A percentile compares a stretch with the other conserved stretches of the same genome.
Evolutionary conservation across 1,284 basidiomycete species (phyloP).

Genomic region (Chondrostereum purpureum): DNA sequence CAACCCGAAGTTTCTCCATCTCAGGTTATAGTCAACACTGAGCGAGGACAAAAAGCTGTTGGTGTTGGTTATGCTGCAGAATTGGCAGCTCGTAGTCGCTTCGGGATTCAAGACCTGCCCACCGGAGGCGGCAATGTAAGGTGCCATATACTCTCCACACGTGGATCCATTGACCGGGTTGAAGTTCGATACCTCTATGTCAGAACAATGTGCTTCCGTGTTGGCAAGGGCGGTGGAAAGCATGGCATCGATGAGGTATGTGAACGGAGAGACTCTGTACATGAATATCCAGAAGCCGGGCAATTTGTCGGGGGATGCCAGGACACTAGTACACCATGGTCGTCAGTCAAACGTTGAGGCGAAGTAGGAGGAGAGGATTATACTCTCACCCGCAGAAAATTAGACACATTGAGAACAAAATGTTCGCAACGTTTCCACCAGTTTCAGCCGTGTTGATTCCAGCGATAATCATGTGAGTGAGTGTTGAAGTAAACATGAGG

Average conservation of each 20-base stretch:
- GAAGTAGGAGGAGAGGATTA: background rate
- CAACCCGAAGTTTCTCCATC: slow-evolving; percentile 62
- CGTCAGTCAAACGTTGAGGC: slow-evolving; percentile 12
- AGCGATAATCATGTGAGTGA: slow-evolving; percentile 31
- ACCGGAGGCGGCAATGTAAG: slow-evolving; percentile 46
- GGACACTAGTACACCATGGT: slow-evolving; percentile 39
- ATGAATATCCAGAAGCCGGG: slow-evolving; percentile 60
- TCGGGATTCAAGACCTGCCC: slow-evolving; percentile 65
- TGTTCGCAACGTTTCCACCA: slow-evolving; percentile 20
- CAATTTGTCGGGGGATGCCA: slow-evolving; percentile 43
- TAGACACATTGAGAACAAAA: slow-evolving; percentile 24
- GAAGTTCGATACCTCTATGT: slow-evolving; percentile 36
- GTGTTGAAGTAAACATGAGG: slow-evolving; percentile 8
- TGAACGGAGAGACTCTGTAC: slow-evolving; percentile 73
- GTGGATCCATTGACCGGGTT: slow-evolving; percentile 57
- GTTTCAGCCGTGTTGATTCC: slow-evolving; percentile 34
- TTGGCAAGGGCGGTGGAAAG: slow-evolving; percentile 24
- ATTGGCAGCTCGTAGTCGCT: slow-evolving; percentile 46
- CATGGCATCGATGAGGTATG: slow-evolving; percentile 48
- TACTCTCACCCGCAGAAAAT: slow-evolving; percentile 43
- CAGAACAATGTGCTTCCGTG: slow-evolving; percentile 25
- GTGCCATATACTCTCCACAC: slow-evolving; percentile 52
- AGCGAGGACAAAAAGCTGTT: slow-evolving; percentile 44
- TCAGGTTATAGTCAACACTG: slow-evolving; percentile 32
- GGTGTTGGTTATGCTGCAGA: slow-evolving; percentile 46